Evolutionary conservation across 1,284 basidiomycete species (phyloP).

Genomic region (Apiotrichum akiyoshidainum): DNA sequence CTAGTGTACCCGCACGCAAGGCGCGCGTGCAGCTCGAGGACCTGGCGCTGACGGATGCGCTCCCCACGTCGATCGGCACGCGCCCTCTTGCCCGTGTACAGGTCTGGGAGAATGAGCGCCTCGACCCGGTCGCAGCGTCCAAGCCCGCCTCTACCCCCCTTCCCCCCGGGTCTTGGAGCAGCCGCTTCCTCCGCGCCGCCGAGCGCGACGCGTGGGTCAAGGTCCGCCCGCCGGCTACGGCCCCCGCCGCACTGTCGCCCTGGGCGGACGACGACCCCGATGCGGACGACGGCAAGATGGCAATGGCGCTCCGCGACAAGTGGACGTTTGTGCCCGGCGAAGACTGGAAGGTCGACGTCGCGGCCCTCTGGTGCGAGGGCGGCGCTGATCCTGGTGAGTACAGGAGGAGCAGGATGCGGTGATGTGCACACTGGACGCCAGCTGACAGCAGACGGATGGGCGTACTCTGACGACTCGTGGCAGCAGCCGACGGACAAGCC

Average conservation of each 20-base stretch:
- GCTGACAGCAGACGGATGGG: constrained; percentile 40
- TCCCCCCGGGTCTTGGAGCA: constrained; percentile 31
- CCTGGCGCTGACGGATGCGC: constrained; percentile 37
- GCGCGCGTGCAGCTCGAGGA: constrained; percentile 30
- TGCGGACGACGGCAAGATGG: constrained; percentile 29
- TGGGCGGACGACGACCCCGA: constrained; percentile 29
- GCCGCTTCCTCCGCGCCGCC: constrained; percentile 33
- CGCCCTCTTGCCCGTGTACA: constrained; percentile 36
- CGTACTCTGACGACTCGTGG: constrained; percentile 50
- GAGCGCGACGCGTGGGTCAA: constrained; percentile 48
- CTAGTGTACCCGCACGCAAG: constrained; percentile 19
- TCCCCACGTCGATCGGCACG: constrained; percentile 38
- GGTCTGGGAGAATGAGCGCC: constrained; percentile 50
- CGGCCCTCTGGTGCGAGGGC: constrained; percentile 41
- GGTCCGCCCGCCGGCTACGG: constrained; percentile 4
- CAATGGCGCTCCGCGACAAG: constrained; percentile 37
- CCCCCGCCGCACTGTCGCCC: too few species aligned
- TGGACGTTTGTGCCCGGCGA: constrained; percentile 48
- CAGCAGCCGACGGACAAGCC: constrained; percentile 7
- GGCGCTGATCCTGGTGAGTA: constrained; percentile 43
- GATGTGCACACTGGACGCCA: neutral
- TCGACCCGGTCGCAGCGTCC: constrained; percentile 38
- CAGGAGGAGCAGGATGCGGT: too few species aligned
- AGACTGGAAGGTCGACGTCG: constrained; percentile 49
- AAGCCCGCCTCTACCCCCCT: constrained; percentile 15